A percentile compares a stretch with the other conserved stretches of the same genome.
Conservation (phyloP, 495 filamentous ascomycete species). For the Trichoderma gamsii region DNA sequence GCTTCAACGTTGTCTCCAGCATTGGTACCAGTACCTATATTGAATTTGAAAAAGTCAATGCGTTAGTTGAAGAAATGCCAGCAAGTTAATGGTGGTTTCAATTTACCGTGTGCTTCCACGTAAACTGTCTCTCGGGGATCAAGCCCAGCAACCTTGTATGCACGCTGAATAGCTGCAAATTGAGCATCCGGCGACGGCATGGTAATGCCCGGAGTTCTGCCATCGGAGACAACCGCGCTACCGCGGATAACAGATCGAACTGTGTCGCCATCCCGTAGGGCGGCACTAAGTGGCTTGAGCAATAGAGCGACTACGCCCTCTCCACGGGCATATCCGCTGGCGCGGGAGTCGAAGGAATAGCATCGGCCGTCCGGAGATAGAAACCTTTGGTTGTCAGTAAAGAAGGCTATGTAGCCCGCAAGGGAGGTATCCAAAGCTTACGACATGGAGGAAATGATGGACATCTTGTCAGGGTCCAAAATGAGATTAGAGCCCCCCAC, state of each 20-base stretch:
- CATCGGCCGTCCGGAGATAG: constrained; percentile 35
- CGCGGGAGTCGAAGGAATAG: constrained; percentile 48
- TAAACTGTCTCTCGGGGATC: constrained; percentile 32
- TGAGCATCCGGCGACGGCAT: constrained; percentile 46
- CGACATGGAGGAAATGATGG: constrained; percentile 28
- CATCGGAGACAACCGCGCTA: constrained; percentile 48
- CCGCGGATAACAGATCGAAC: constrained; percentile 52
- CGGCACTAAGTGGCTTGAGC: constrained; percentile 50
- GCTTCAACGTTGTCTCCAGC: constrained; percentile 49
- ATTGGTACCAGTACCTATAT: constrained; percentile 19
- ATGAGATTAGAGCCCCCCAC: constrained; percentile 48
- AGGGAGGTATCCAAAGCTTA: neutral
- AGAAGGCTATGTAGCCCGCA: neutral
- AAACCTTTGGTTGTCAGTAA: constrained; percentile 19
- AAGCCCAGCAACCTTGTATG: constrained; percentile 41
- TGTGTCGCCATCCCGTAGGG: constrained; percentile 38
- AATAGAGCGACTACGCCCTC: constrained; percentile 50
- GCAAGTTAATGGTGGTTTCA: constrained; percentile 40
- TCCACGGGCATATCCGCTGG: constrained; percentile 56
- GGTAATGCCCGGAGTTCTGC: constrained; percentile 43
- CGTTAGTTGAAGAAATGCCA: constrained; percentile 27
- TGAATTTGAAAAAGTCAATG: neutral
- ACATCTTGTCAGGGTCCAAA: constrained; percentile 31
- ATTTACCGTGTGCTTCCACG: constrained; percentile 40
- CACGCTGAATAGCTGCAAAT: constrained; percentile 37